Base-by-base conservation (phyloP, 1,139 yeast genomes). In the Protomyces inundatus region DNA sequence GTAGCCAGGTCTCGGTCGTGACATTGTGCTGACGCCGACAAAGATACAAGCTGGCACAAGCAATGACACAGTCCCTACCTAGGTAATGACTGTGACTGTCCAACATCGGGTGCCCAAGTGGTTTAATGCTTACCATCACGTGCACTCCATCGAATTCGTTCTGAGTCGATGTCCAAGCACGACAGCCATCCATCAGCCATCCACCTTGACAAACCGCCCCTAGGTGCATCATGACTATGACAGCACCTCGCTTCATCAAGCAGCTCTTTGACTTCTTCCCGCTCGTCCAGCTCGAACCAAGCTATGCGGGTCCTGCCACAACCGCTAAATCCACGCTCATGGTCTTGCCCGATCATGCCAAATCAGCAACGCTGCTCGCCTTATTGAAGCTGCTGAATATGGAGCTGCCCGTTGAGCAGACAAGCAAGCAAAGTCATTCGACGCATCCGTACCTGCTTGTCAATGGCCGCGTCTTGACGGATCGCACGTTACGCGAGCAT, bases 161-260 rank as follows among this genome's bases (percentile, higher is more conserved):
- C n/a, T n/a, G n/a, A n/a, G n/a, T n/a, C n/a, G n/a, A n/a, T n/a
- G n/a, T n/a, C n/a, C n/a, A n/a, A n/a, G n/a, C n/a, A n/a, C n/a
- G n/a, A n/a, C n/a, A n/a, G n/a, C n/a, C n/a, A n/a, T n/a, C n/a
- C n/a, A n/a, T n/a, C n/a, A n/a, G n/a, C n/a, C n/a, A n/a, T n/a
- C n/a, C n/a, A n/a, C n/a, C n/a, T n/a, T n/a, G n/a, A n/a, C n/a
- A n/a, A n/a, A n/a, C n/a, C n/a, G n/a, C n/a, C n/a, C n/a, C n/a
- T n/a, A n/a, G n/a, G n/a, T n/a, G n/a, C 23, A 54, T 54, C 55
- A 51, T 42, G 36, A 37, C 45, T 2, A 33, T 52, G 7, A 33
- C 62, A 39, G 54, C 54, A 33, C 62, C 62, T 7, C 16, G 35
- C 9, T 10, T 51, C 45, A 46, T 58, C 40, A 58, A 58, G 62